Evolutionary conservation across 371 early-diverging fungal species (phyloP).

Genomic region (Syncephalastrum contaminatum): DNA sequence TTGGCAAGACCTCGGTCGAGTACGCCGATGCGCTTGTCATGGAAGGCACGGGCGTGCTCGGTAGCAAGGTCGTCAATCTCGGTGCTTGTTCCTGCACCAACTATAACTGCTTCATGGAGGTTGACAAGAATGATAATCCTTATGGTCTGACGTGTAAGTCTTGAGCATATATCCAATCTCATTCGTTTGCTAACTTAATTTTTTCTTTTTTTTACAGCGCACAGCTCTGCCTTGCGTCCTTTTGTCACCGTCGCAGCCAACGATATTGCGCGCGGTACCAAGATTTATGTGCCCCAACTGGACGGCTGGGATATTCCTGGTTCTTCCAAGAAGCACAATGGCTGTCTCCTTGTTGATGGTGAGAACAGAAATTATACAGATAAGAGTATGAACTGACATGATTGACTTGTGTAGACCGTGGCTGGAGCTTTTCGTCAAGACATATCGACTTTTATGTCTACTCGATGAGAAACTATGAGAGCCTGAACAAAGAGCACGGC

Average conservation of each 20-base stretch:
- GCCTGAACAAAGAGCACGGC: constrained; percentile 23
- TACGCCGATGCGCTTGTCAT: constrained; percentile 29
- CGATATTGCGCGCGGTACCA: constrained; percentile 31
- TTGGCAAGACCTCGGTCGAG: constrained; percentile 18
- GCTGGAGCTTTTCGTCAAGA: constrained; percentile 30
- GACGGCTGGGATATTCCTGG: constrained; percentile 25
- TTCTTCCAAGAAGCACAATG: constrained; percentile 26
- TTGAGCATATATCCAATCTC: too few relatives aligned
- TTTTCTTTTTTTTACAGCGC: constrained; percentile 2
- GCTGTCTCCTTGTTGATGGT: constrained; percentile 28
- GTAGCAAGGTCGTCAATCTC: constrained; percentile 24
- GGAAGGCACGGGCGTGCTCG: constrained; percentile 30
- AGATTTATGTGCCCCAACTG: constrained; percentile 29
- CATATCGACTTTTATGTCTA: constrained; percentile 33
- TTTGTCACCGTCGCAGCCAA: constrained; percentile 25
- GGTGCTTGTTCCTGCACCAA: constrained; percentile 28
- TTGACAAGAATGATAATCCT: constrained; percentile 21
- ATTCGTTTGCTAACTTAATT: neutral
- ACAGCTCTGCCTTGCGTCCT: constrained; percentile 22
- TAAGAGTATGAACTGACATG: neutral
- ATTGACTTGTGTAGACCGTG: constrained; percentile 14
- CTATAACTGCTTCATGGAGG: constrained; percentile 28
- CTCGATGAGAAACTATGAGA: constrained; percentile 22
- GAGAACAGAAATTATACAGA: neutral
- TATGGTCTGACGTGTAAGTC: constrained; percentile 23